Evolutionary conservation across 257 asterid species (phyloP), one percentile per base, ranked within the genome.

Genomic region (Solanum pennellii): DNA sequence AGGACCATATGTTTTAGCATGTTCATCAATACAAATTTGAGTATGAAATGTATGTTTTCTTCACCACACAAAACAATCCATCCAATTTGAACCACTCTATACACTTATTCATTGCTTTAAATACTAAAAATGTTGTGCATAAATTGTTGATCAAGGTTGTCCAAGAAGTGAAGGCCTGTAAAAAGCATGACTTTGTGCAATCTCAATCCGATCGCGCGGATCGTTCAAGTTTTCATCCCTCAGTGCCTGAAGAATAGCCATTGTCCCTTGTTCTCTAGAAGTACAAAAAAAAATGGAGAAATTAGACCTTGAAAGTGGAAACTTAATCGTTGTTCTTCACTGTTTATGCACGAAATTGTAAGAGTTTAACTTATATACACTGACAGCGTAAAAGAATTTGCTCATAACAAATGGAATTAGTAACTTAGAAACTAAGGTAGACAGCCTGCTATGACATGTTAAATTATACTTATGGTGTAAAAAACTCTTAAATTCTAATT

Each of bases 111-210:
- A 27, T 86, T 85, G 59, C 7, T 71, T 73, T 37, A 76, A 49
- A 72, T 68, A 31, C 86, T 73, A 60, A 82, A 82, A 56, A 20
- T 82, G 6, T 29, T 82, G 10, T 49, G 69, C 29, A 82, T 82
- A 31, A 29, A 49, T 12, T 49, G 20, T 82, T 16, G 69, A 49
- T 83, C 88, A 91, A 23, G 92, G 87, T 41, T 91, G 88, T 25
- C 94, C 95, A 83, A 96, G 98, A 80, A 96, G 98, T 80, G 99
- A 96, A 87, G 99, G 99, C 93, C 95, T 91, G 88, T 94, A 96
- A 77, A 95, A 92, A n/a, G 95, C 98, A 90, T 93, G 98, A 8
- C 93, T 94, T 77, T 96, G 99, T 11, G 99, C 98, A 68, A 96
- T 92, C 94, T 93, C 95, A 39, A 96, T 96, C 9, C 99, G 92